Evolutionary conservation across 2,329 filamentous ascomycete genomes (phyloP).

Genomic region (Aspergillus sp.): DNA sequence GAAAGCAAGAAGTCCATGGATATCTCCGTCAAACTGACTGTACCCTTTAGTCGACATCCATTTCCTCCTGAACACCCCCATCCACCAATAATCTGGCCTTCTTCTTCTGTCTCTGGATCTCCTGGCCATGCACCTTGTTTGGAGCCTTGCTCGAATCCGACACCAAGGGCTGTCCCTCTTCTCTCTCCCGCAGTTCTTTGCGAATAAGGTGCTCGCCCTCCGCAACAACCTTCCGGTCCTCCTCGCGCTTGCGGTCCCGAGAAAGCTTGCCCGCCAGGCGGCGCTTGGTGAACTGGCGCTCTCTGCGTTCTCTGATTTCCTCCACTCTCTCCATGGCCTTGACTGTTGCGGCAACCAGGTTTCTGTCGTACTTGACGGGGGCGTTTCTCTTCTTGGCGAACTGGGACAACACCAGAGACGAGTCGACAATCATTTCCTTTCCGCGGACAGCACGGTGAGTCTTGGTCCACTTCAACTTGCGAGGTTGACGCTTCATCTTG

Average conservation of each 20-base stretch:
- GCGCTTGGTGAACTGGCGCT: constrained; percentile 89
- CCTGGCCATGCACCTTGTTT: constrained; percentile 36
- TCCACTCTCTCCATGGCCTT: constrained; percentile 86
- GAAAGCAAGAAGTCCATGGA: constrained; percentile 9
- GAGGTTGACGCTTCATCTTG: constrained; percentile 97
- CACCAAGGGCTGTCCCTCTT: constrained; percentile 40
- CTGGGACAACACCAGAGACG: constrained; percentile 64
- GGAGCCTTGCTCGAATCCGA: constrained; percentile 30
- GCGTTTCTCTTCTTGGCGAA: constrained; percentile 92
- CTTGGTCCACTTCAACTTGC: constrained; percentile 97
- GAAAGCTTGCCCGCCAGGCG: constrained; percentile 77
- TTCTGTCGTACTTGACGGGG: constrained; percentile 91
- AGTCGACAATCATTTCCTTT: constrained; percentile 90
- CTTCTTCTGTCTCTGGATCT: constrained; percentile 38
- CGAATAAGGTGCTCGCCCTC: constrained; percentile 91
- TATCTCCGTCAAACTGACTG: constrained; percentile 1
- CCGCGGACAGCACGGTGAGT: constrained; percentile 78
- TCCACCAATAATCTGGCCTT: constrained; percentile 42
- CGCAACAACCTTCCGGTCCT: constrained; percentile 80
- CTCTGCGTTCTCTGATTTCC: constrained; percentile 77
- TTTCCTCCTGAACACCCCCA: constrained; percentile 42
- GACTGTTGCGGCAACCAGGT: constrained; percentile 80
- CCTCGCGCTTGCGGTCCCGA: constrained; percentile 70
- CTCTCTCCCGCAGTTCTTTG: constrained; percentile 57
- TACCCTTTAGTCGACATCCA: constrained; percentile 41